Evolutionary conservation across 306 rosid species (phyloP).

Genomic region (Urtica urens): DNA sequence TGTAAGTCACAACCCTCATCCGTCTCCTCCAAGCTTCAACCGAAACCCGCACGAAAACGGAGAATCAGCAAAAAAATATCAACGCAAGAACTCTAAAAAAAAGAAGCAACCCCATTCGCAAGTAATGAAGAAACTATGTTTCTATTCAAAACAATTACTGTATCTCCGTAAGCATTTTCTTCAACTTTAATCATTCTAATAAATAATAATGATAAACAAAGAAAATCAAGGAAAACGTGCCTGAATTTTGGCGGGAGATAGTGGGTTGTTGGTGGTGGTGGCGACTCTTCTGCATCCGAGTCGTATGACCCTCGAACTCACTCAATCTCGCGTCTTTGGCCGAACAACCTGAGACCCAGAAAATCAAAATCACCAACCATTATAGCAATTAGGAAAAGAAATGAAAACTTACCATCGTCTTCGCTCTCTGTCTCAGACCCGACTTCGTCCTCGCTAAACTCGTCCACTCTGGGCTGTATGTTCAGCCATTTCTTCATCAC

Average conservation of each 20-base stretch:
- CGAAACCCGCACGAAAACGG: too few species aligned
- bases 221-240: conserved; percentile 30
- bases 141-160: too few species aligned
- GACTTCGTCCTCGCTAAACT: conserved; percentile 92
- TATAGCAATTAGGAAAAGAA: not conserved
- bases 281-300: conserved; percentile 31
- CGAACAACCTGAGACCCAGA: conserved; percentile 44
- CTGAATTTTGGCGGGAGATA: conserved; percentile 37
- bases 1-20: too few species aligned
- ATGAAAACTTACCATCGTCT: conserved; percentile 62
- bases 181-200: too few species aligned
- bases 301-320: conserved; percentile 25
- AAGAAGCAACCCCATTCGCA: too few species aligned
- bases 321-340: conserved; percentile 29
- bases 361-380: conserved; percentile 17
- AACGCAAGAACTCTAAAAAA: too few species aligned
- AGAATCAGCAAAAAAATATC: too few species aligned
- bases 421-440: conserved; percentile 95
- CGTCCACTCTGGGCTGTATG: conserved; percentile 76
- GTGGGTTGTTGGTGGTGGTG: too few species aligned
- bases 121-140: too few species aligned
- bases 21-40: too few species aligned
- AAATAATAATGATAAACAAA: too few species aligned
- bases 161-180: too few species aligned
- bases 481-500: conserved; percentile 97